Evolutionary conservation across 495 filamentous ascomycete species (phyloP).

Genomic region (Neurospora sp.): DNA sequence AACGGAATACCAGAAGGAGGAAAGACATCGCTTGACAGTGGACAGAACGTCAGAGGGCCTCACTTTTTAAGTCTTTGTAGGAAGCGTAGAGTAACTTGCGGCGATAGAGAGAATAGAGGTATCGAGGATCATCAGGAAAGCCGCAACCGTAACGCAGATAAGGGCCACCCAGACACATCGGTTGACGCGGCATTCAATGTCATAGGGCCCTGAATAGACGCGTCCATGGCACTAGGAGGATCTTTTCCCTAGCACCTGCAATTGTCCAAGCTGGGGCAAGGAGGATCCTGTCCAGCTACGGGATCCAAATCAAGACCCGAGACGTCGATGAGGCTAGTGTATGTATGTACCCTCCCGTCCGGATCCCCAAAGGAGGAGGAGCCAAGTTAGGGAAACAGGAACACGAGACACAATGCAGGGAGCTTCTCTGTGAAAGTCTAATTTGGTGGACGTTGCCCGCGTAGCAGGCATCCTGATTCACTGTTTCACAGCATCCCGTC

Average conservation of each 20-base stretch:
- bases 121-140: slow-evolving; percentile 43
- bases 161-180: slow-evolving; percentile 1
- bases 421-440: not conserved
- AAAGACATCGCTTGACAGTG: too few relatives aligned
- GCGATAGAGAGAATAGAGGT: slow-evolving; percentile 41
- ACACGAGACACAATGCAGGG: not conserved
- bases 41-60: too few relatives aligned
- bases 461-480: not conserved
- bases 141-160: slow-evolving; percentile 22
- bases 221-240: not conserved
- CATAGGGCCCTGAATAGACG: not conserved
- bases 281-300: not conserved
- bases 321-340: not conserved
- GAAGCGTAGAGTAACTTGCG: slow-evolving; percentile 3
- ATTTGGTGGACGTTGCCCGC: not conserved
- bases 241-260: not conserved
- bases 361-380: not conserved
- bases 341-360: not conserved
- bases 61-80: not conserved
- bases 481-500: not conserved
- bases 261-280: not conserved
- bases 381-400: not conserved
- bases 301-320: not conserved
- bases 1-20: too few relatives aligned
- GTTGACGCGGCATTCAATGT: not conserved